Percentiles rank a stretch among this genome's conserved stretches.
Conservation (phyloP, 495 filamentous ascomycete species). For the Cenococcum geophilum region DNA sequence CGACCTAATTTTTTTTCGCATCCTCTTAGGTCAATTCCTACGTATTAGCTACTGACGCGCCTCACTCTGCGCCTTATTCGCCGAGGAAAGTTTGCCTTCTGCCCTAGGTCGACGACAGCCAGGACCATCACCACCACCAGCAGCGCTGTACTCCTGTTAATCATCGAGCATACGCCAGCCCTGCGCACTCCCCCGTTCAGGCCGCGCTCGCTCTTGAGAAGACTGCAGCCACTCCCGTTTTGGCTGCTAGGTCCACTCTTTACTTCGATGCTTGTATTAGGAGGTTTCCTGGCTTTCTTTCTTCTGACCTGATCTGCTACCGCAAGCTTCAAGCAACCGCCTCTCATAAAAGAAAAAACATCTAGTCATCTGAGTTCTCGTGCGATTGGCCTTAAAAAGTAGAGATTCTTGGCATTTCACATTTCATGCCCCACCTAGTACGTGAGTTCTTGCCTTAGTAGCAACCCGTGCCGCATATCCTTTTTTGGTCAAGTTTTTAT, state of each 20-base stretch:
- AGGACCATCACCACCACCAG: not conserved
- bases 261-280: slow-evolving; percentile 14
- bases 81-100: not conserved
- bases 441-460: slow-evolving; percentile 4
- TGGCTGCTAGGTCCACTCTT: slow-evolving; percentile 11
- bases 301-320: slow-evolving; percentile 27
- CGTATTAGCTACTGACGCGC: slow-evolving; percentile 1
- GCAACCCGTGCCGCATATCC: not conserved
- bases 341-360: not conserved
- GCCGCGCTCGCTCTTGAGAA: not conserved
- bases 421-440: slow-evolving; percentile 6
- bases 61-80: slow-evolving; percentile 1
- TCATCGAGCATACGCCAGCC: slow-evolving; percentile 1
- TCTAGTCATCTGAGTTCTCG: slow-evolving; percentile 5
- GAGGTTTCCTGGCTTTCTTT: slow-evolving; percentile 21
- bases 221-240: slow-evolving; percentile 29
- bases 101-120: not conserved
- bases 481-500: not conserved
- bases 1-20: not conserved
- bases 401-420: slow-evolving; percentile 1
- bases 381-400: not conserved
- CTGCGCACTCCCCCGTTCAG: not conserved
- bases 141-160: slow-evolving; percentile 4
- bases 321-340: slow-evolving; percentile 10
- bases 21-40: not conserved